A percentile compares a stretch with the other conserved stretches of the same genome.
phyloP scores from a whole-genome alignment of 78 protist species.

The Dictyostelium capitatum region DNA sequence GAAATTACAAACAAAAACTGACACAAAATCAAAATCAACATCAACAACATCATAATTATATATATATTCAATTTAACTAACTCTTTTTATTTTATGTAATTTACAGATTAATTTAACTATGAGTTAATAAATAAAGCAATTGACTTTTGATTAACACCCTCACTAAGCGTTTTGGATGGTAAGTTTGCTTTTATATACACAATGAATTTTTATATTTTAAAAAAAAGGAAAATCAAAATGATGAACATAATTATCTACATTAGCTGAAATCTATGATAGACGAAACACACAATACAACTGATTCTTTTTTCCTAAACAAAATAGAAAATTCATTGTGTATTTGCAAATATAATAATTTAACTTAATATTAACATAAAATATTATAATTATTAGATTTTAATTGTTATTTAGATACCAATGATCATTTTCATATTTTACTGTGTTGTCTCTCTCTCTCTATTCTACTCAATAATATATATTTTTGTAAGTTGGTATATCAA shows the following conservation, averaged over 20 bases:
- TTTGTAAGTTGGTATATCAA: neutral
- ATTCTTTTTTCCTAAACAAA: neutral
- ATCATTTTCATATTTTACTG: no score
- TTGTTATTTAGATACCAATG: neutral
- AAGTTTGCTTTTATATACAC: no score
- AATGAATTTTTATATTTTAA: neutral
- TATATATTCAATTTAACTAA: no score
- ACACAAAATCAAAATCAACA: neutral
- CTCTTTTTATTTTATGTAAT: no score
- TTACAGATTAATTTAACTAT: no score
- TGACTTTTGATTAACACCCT: no score
- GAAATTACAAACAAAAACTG: neutral
- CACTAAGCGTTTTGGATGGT: no score
- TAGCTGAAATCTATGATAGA: constrained; percentile 33
- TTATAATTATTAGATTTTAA: neutral
- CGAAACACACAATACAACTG: neutral
- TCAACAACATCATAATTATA: no score
- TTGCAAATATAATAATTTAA: neutral
- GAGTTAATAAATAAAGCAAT: no score
- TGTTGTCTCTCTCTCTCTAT: no score
- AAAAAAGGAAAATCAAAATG: neutral
- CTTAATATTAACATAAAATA: neutral
- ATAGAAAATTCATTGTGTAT: neutral
- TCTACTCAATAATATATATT: neutral
- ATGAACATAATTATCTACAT: constrained; percentile 29